Base-by-base conservation (phyloP, 2,329 filamentous ascomycete genomes). In the Annulohypoxylon truncatum region DNA sequence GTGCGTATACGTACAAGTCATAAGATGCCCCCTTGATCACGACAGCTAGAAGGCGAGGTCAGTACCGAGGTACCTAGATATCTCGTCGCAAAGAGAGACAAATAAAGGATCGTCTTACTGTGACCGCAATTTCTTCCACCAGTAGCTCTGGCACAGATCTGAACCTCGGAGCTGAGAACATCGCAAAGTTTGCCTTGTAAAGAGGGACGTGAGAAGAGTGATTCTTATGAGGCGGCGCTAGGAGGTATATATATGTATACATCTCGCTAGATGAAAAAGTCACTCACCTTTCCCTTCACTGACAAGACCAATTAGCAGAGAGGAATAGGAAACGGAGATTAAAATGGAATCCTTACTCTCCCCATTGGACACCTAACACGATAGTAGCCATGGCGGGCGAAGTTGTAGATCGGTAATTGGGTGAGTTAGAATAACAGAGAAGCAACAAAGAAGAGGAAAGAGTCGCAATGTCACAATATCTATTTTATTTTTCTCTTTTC, bases 251-350 rank as follows among this genome's bases (percentile, higher is more conserved):
- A 35, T 40, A n/a, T 46, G 22, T 28, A 28, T 38, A 54, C 28
- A 52, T 22, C 42, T 48, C 18, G 42, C 42, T 46, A 55, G 35
- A 26, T 48, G 29, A 46, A 3, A 24, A 38, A 31, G 9, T 38
- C 28, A 61, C 65, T 61, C 44, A 67, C 65, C 65, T 61, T 67
- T 67, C 13, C 65, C 65, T 51, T 67, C 65, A 51, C 65, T 67
- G 57, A 58, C 18, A 33, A 64, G 18, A 57, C 26, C 35, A 42
- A 61, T 67, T 58, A 67, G 61, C 42, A 61, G 33, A 24, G 10
- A 48, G 20, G 9, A 29, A 50, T 51, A 61, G 5, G 29, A n/a
- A 50, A 10, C n/a, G 50, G 5, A 59, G 18, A 20, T 40, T 5
- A 48, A 35, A 5, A 5, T 26, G 48, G 46, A 18, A 54, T 28